These are phyloP conservation scores for Pigoraptor vietnamica DNA, from an alignment of 78 protist species.

Conservation along the genomic window DNA sequence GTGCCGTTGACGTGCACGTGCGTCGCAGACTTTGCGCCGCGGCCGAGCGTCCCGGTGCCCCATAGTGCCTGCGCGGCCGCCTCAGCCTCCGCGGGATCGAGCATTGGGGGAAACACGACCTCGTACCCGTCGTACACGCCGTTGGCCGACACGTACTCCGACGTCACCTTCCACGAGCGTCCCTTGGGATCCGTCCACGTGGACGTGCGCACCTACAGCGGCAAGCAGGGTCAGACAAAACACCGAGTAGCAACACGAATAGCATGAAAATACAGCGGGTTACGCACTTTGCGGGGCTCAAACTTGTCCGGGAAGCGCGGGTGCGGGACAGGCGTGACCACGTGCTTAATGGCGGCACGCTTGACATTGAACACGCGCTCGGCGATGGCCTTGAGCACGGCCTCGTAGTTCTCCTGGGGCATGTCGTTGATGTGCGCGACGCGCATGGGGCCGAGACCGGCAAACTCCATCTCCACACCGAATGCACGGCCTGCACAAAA, in stretches of 20 bases:
- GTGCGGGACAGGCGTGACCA: not conserved
- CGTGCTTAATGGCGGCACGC: not conserved
- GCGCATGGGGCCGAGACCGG: not conserved
- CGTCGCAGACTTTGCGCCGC: not conserved
- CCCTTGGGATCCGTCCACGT: not conserved
- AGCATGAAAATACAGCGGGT: no score
- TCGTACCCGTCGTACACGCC: conserved; percentile 6
- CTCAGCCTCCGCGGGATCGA: not conserved
- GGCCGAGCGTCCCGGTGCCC: not conserved
- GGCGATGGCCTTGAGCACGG: not conserved
- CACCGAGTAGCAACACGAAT: no score
- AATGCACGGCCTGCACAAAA: not conserved
- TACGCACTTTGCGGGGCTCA: not conserved
- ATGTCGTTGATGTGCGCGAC: not conserved
- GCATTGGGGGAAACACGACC: not conserved
- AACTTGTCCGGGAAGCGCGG: not conserved
- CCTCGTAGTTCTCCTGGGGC: not conserved
- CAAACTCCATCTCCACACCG: not conserved
- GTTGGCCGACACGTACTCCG: not conserved
- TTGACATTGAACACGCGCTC: not conserved
- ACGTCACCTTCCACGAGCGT: not conserved
- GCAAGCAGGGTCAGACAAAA: no score
- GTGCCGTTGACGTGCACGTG: not conserved
- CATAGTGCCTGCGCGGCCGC: not conserved
- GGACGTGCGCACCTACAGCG: not conserved